Base-by-base conservation (phyloP, 2,329 filamentous ascomycete genomes). In the Aspergillus melleus region DNA sequence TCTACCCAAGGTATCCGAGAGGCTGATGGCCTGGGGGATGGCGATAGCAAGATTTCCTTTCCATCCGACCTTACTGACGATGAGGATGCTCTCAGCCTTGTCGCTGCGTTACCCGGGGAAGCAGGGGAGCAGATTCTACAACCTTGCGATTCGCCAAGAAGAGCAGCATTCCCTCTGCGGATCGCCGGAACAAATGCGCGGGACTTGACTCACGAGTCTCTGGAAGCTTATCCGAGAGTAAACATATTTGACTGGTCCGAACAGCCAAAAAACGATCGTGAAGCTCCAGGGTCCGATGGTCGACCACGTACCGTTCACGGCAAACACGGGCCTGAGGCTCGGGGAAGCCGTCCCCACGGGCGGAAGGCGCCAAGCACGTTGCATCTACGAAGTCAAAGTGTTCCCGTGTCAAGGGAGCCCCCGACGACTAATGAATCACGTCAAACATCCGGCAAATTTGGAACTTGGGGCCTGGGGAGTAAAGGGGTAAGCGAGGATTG, bases 401-500 rank as follows among this genome's bases (percentile, higher is more conserved):
- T 89, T 19, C 86, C 86, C 11, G 82, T 86, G 16, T 65, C 85
- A 72, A 66, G 85, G 80, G 76, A 81, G 69, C 63, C 77, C 72
- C 66, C 80, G 72, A 59, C 81, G 76, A 70, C 80, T 75, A 76
- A 77, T 69, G 73, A 84, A 72, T 65, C 80, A 74, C 64, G 81
- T 76, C 72, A 85, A 75, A 67, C 84, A 74, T 77, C 76, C 22
- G 73, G 76, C 67, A 88, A 88, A 68, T 88, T 88, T 68, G 85
- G 85, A 46, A 87, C 86, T 3, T 88, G 86, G 86, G 84, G 85
- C n/a, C 77, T 88, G 30, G 86, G 86, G 19, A 86, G 81, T 71
- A 88, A 89, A 68, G 86, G 83, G 51, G 85, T 86, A 22, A 88
- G 83, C 24, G 86, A 89, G 70, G 86, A 89, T 69, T 89, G 86